Conservation (phyloP, 345 rosid genomes). For the Linum usitatissimum region DNA sequence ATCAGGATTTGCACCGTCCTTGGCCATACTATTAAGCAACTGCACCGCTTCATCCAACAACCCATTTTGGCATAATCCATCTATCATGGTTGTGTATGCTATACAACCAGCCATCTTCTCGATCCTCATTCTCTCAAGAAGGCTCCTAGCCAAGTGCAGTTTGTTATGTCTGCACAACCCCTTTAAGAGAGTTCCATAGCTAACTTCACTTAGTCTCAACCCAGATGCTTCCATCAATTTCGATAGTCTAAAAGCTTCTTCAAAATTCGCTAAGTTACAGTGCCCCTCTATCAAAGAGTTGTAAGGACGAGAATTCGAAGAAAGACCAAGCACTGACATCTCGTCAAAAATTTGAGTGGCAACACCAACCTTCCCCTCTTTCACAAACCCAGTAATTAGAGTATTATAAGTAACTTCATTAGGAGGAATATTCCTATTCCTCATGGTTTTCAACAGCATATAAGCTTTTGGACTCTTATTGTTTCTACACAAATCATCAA, state of each 20-base stretch:
- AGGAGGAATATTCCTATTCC: conserved; percentile 51
- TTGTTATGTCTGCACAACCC: conserved; percentile 58
- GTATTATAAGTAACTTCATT: conserved; percentile 69
- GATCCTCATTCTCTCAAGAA: conserved; percentile 59
- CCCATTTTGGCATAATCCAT: conserved; percentile 64
- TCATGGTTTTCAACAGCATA: conserved; percentile 69
- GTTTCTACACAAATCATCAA: conserved; percentile 65
- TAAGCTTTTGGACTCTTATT: conserved; percentile 68
- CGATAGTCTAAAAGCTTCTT: conserved; percentile 54
- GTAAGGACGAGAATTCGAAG: conserved; percentile 49
- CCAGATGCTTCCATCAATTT: conserved; percentile 47
- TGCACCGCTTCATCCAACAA: conserved; percentile 45
- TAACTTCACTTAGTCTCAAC: conserved; percentile 45
- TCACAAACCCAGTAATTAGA: conserved; percentile 56
- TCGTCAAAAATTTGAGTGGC: conserved; percentile 53
- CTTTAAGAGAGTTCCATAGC: conserved; percentile 57
- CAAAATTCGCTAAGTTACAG: conserved; percentile 37
- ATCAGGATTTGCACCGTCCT: conserved; percentile 56
- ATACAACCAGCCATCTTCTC: conserved; percentile 39
- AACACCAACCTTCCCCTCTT: conserved; percentile 54
- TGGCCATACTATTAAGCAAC: conserved; percentile 45
- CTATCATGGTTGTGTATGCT: conserved; percentile 56
- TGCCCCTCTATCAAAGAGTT: conserved; percentile 62
- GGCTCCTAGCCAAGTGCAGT: conserved; percentile 42
- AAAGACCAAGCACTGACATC: conserved; percentile 49